Evolutionary conservation across 257 asterid species (phyloP), one percentile per base, ranked within the genome.

Genomic region (Gentiana straminea): DNA sequence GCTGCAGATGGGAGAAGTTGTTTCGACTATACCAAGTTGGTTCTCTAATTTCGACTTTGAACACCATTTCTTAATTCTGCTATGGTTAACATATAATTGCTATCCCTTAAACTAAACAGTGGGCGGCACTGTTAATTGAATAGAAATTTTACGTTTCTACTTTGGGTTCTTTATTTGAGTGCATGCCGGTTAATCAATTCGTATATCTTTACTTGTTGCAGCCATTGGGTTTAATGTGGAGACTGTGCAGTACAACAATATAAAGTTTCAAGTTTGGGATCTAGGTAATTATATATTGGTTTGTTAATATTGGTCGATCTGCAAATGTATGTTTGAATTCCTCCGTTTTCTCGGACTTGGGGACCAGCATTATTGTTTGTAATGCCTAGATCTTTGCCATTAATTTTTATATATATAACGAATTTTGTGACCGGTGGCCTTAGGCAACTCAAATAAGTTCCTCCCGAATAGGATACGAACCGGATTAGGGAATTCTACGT

Each of bases 1-100:
- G 69, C 95, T 88, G 63, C 95, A 83, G 81, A 84, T 88, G 95
- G 97, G 97, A 13, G 95, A 85, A 76, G 97, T 88, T n/a, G 97
- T 88, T 70, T 85, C 97, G 69, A 88, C 97, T 45, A 88, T 88
- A 51, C 97, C 97, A 60, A 88, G 97, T 90, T 70, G 61, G 86
- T 76, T 45, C 50, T 68, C 67, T 55, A 32, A 55, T 36, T 56
- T 55, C 11, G 32, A 55, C 64, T 13, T 54, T 39, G 24, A 44
- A 58, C 59, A 1, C 4, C 35, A 52, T 47, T 41, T 62, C n/a
- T 36, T 8, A 9, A 1, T 47, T 57, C 24, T 54, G 41, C 7
- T 4, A 5, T 13, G 24, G 55, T 44, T 50, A 51, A 60, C 48
- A 35, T 49, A 7, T 47, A 4, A 11, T 35, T 45, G 2, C 15